phyloP scores from a whole-genome alignment of 108 stramenopile genomes.

The Craspedostauros australis region DNA sequence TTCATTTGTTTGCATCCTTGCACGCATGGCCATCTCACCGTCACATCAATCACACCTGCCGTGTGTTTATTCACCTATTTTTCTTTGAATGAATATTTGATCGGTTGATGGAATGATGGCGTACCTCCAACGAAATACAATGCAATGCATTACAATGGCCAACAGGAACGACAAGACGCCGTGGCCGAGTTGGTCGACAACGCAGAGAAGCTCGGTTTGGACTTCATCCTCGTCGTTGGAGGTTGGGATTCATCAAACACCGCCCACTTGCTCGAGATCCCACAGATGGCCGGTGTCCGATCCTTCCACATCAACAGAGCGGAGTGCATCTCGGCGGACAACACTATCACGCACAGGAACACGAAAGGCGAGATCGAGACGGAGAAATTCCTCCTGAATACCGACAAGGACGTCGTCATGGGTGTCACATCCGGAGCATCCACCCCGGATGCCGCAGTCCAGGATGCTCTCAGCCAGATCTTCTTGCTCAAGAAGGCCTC shows the following conservation, averaged over 20 bases:
- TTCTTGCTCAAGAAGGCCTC: conserved; percentile 80
- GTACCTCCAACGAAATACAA: not conserved
- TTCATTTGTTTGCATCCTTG: too few species aligned
- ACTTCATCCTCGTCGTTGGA: conserved; percentile 94
- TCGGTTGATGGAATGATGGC: too few species aligned
- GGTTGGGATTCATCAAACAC: conserved; percentile 98
- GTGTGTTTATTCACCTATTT: too few species aligned
- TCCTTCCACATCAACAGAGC: conserved; percentile 92
- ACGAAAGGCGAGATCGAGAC: conserved; percentile 82
- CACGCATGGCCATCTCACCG: too few species aligned
- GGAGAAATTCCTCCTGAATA: conserved; percentile 62
- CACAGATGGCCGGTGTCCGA: conserved; percentile 69
- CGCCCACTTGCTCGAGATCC: conserved; percentile 92
- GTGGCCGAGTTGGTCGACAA: conserved; percentile 87
- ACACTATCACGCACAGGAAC: conserved; percentile 82
- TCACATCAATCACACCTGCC: too few species aligned
- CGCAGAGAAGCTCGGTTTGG: conserved; percentile 51
- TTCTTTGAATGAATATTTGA: too few species aligned
- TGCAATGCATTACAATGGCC: not conserved
- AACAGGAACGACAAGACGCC: conserved; percentile 87
- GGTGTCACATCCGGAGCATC: conserved; percentile 97
- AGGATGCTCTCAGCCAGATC: conserved; percentile 79
- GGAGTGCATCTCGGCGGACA: conserved; percentile 83
- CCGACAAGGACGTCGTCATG: conserved; percentile 71
- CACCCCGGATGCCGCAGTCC: conserved; percentile 86